Conservation (phyloP, 805 yeast species). For the Schizosaccharomyces osmophilus region DNA sequence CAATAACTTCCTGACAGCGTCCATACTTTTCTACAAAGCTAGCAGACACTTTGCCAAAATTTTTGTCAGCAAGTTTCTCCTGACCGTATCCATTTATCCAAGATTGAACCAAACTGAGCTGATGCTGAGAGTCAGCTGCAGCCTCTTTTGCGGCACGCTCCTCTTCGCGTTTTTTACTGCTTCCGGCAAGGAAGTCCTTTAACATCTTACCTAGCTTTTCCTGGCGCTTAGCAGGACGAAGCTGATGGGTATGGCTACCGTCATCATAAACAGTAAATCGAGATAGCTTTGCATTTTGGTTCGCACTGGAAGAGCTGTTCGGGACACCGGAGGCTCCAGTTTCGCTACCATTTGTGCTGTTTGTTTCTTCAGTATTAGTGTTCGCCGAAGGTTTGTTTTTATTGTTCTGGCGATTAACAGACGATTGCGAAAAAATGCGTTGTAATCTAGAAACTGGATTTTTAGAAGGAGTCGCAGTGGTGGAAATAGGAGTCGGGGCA, state of each 20-base stretch:
- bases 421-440: neutral
- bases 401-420: neutral
- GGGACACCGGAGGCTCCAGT: neutral
- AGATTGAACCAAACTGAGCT: conserved; percentile 7
- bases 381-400: neutral
- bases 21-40: conserved; percentile 79
- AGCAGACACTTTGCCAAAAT: conserved; percentile 10
- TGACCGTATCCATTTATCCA: conserved; percentile 8
- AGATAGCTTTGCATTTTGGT: neutral
- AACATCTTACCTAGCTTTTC: conserved; percentile 40
- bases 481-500: neutral
- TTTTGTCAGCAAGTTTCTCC: conserved; percentile 12
- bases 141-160: conserved; percentile 8
- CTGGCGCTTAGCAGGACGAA: conserved; percentile 33
- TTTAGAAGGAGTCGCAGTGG: neutral
- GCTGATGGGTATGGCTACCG: conserved; percentile 58
- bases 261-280: conserved; percentile 15
- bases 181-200: conserved; percentile 15
- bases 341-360: neutral
- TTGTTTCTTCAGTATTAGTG: neutral
- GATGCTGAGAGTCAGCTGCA: conserved; percentile 3
- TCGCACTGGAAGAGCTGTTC: neutral
- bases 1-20: conserved; percentile 79
- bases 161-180: conserved; percentile 10
- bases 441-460: neutral